Percentiles rank a stretch among this genome's conserved stretches.
Conservation (phyloP, 2,329 filamentous ascomycete species). For the Zasmidium cellare region DNA sequence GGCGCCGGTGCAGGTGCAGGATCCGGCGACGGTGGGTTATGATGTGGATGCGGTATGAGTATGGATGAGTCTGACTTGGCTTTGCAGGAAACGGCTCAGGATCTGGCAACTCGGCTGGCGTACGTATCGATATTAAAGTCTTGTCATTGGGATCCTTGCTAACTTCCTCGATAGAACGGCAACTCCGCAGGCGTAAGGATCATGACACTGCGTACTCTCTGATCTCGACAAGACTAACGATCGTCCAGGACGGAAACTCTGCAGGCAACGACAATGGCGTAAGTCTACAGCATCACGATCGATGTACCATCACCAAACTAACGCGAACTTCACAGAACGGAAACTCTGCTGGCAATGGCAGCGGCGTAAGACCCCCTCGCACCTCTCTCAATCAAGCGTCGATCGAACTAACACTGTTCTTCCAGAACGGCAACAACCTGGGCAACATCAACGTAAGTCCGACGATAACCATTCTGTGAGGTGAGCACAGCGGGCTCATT, state of each 20-base stretch:
- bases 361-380: neutral
- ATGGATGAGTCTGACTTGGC: neutral
- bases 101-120: neutral
- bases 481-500: neutral
- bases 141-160: too few species aligned
- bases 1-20: neutral
- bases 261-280: neutral
- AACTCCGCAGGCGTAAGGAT: neutral
- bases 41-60: too few species aligned
- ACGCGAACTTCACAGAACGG: neutral
- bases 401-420: neutral
- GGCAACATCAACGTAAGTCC: slow-evolving; percentile 1
- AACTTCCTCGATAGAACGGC: neutral
- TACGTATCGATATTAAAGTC: neutral
- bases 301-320: too few species aligned
- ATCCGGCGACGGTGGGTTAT: neutral
- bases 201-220: neutral
- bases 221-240: neutral
- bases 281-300: too few species aligned
- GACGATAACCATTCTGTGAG: neutral
- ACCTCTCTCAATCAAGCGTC: neutral
- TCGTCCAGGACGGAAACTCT: neutral
- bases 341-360: neutral
- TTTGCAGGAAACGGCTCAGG: neutral
- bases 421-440: slow-evolving; percentile 2